Evolutionary conservation across 352 stramenopile species (phyloP).

Genomic region (Phytophthora hibernalis): DNA sequence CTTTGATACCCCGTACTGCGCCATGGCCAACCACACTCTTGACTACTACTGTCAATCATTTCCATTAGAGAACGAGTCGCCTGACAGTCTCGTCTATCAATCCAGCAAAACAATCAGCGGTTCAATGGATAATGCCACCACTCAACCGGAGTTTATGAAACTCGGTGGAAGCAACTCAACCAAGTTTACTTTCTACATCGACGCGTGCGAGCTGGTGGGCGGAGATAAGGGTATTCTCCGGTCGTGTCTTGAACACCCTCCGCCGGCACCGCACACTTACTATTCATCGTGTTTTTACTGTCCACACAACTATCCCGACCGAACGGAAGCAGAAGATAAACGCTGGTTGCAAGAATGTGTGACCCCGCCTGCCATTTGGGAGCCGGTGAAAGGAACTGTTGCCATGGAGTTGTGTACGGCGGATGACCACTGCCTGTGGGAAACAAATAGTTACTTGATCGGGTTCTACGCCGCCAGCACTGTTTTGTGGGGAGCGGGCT

Average conservation of each 20-base stretch:
- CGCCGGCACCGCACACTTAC: background rate
- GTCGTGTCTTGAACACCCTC: slow-evolving; percentile 46
- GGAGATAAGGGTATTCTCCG: slow-evolving; percentile 46
- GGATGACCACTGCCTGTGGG: slow-evolving; percentile 44
- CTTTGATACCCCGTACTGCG: slow-evolving; percentile 40
- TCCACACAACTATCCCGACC: slow-evolving; percentile 31
- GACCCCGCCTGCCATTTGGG: slow-evolving; percentile 22
- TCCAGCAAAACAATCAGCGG: slow-evolving; percentile 32
- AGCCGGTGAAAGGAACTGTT: slow-evolving; percentile 42
- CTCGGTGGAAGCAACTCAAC: slow-evolving; percentile 26
- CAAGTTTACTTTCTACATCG: slow-evolving; percentile 54
- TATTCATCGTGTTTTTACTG: slow-evolving; percentile 49
- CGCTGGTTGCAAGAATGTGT: slow-evolving; percentile 29
- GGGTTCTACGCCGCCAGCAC: slow-evolving; percentile 47
- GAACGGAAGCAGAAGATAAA: slow-evolving; percentile 4
- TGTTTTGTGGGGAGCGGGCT: slow-evolving; percentile 34
- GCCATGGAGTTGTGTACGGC: slow-evolving; percentile 57
- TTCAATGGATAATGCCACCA: slow-evolving; percentile 12
- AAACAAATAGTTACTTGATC: slow-evolving; percentile 20
- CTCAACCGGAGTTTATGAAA: slow-evolving; percentile 8
- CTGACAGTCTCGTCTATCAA: slow-evolving; percentile 42
- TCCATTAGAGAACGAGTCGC: slow-evolving; percentile 42
- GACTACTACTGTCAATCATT: slow-evolving; percentile 59
- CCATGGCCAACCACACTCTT: slow-evolving; percentile 57
- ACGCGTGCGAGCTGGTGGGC: slow-evolving; percentile 62